Conservation (phyloP, 75 land plant genomes). For the Adiantum capillusveneris region DNA sequence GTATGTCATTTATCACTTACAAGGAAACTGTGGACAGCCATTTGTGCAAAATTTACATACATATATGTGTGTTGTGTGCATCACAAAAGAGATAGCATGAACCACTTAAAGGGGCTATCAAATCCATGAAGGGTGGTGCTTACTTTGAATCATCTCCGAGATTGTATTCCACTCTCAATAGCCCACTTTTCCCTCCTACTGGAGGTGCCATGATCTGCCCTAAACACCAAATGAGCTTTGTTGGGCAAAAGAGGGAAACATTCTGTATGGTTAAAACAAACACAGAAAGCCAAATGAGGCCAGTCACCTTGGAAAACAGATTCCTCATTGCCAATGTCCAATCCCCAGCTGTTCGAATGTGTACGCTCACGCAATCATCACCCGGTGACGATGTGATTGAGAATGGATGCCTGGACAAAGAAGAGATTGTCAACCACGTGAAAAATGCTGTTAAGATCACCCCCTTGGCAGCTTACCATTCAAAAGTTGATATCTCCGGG, state of each 20-base stretch:
- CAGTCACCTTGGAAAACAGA: conserved; percentile 33
- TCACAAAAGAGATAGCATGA: too few species aligned
- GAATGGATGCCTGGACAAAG: conserved; percentile 47
- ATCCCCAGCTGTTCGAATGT: conserved; percentile 49
- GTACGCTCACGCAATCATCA: conserved; percentile 51
- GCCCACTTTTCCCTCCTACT: conserved; percentile 50
- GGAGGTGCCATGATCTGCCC: conserved; percentile 46
- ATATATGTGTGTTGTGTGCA: too few species aligned
- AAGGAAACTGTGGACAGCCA: too few species aligned
- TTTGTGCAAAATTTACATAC: too few species aligned
- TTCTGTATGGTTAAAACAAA: too few species aligned
- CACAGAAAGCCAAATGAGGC: neutral
- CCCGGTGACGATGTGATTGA: conserved; percentile 60
- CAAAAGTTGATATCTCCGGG: conserved; percentile 57
- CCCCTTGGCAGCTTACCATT: conserved; percentile 37
- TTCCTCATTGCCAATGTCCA: conserved; percentile 38
- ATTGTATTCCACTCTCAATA: conserved; percentile 47
- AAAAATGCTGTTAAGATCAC: neutral
- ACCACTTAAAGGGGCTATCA: too few species aligned
- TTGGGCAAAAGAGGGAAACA: too few species aligned
- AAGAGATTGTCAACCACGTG: neutral
- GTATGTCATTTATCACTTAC: too few species aligned
- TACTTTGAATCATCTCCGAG: conserved; percentile 1
- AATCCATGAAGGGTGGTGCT: too few species aligned
- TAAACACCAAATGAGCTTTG: too few species aligned